phyloP scores from a whole-genome alignment of 768 basidiomycete genomes.

The Coprinopsis marcescibilis region DNA sequence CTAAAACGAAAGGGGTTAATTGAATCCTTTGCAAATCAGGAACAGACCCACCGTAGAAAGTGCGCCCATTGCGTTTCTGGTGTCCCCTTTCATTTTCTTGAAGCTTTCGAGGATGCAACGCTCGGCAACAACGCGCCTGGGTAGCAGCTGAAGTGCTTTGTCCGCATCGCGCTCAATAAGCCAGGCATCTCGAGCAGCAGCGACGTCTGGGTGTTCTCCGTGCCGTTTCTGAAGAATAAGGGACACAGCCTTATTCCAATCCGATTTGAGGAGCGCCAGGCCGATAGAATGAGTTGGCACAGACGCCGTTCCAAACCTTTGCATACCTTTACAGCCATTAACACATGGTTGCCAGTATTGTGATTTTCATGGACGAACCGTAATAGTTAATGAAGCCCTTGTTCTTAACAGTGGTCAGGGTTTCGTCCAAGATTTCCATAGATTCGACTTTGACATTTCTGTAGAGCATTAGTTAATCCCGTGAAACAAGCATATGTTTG shows the following conservation, averaged over 20 bases:
- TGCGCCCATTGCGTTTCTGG: conserved; percentile 82
- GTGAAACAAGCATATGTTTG: background rate
- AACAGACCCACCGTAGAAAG: conserved; percentile 61
- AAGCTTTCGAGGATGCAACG: conserved; percentile 88
- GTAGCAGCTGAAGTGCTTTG: conserved; percentile 80
- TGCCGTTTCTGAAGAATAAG: conserved; percentile 78
- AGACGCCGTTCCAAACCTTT: conserved; percentile 95
- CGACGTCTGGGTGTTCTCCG: conserved; percentile 92
- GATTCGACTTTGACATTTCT: conserved; percentile 86
- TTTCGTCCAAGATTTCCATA: conserved; percentile 62
- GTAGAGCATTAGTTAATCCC: background rate
- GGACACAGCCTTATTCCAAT: conserved; percentile 85
- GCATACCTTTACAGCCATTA: conserved; percentile 90
- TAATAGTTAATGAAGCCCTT: conserved; percentile 98
- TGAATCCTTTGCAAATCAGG: background rate
- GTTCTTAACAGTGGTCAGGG: conserved; percentile 70
- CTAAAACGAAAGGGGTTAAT: conserved; percentile 34
- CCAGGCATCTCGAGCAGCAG: conserved; percentile 81
- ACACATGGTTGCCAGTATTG: no score
- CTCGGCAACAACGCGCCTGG: conserved; percentile 89
- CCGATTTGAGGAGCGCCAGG: conserved; percentile 78
- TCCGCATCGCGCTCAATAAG: conserved; percentile 76
- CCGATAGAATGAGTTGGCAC: conserved; percentile 95
- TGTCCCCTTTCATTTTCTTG: conserved; percentile 72
- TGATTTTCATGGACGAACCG: no score